Base-by-base conservation (phyloP, 2,329 filamentous ascomycete genomes). In the Graphilbum ipis-grandicollis region DNA sequence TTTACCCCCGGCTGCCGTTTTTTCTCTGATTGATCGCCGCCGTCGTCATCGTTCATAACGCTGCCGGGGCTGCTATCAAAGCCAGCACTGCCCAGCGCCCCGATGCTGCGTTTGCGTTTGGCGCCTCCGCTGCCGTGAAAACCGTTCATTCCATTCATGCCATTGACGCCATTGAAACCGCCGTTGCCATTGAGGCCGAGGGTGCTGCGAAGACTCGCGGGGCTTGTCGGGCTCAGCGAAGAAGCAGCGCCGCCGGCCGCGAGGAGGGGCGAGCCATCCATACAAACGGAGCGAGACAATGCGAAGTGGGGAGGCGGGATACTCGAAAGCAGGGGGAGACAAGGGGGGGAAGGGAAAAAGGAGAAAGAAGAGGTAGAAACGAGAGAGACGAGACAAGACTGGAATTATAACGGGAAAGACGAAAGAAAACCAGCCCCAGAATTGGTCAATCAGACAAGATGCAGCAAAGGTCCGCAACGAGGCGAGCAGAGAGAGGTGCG, bases 1-100 rank as follows among this genome's bases (percentile, higher is more conserved):
- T 88, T 84, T 34, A 79, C 75, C 38, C 74, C 74, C 19, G 75
- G 74, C 46, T 76, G 71, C 42, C 73, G 65, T 55, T 72, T 73
- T 56, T 70, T 71, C 48, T 75, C 70, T 33, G 62, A 56, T 36
- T 68, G 64, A 34, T 61, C 58, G 35, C 60, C 53, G 39, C 73
- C 63, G 21, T 73, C 69, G 40, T 74, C 71, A 40, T 73, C 63
- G 39, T 66, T 66, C 39, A 63, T 65, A 35, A 64, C 59, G 48
- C 69, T 76, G 19, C 65, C 70, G 4, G 72, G 71, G 44, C 71
- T 76, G 51, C 71, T 76, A 40, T 75, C 72, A 42, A 69, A 56
- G 19, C 54, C 54, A 18, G 53, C 52, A 25, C 43, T 41, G 15
- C 18, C 37, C 0, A 38, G 38, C 15, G 34, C 51, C 2, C 52